Evolutionary conservation across 169 alveolate species (phyloP).

Genomic region (Plasmodium gonderi): DNA sequence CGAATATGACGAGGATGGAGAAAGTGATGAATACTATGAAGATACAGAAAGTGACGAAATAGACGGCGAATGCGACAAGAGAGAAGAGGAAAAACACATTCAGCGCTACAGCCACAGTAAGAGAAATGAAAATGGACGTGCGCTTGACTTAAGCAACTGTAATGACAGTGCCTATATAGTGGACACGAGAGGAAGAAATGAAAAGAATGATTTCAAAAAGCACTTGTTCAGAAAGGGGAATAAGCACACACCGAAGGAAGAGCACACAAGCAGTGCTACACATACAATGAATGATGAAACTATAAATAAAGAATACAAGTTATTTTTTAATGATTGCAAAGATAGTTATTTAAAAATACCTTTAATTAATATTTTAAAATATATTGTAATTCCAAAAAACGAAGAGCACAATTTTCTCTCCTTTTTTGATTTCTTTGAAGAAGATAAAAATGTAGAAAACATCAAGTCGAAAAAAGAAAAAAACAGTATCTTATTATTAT

Average conservation of each 20-base stretch:
- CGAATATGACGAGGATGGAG: not conserved
- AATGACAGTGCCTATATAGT: not conserved
- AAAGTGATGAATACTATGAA: not conserved
- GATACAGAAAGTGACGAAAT: not conserved
- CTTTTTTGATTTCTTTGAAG: slow-evolving; percentile 40
- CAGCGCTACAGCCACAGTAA: not conserved
- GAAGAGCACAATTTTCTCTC: slow-evolving; percentile 10
- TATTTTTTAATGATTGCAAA: slow-evolving; percentile 3
- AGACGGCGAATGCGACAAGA: too few relatives aligned
- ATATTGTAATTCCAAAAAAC: slow-evolving; percentile 32
- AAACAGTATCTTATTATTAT: slow-evolving; percentile 40
- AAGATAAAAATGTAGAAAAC: slow-evolving; percentile 14
- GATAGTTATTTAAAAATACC: slow-evolving; percentile 69
- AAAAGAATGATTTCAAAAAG: not conserved
- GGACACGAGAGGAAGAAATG: not conserved
- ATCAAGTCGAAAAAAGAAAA: slow-evolving; percentile 22
- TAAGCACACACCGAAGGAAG: not conserved
- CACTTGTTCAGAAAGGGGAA: not conserved
- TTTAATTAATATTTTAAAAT: slow-evolving; percentile 37
- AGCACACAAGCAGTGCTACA: not conserved
- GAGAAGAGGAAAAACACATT: not conserved
- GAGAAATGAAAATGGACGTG: not conserved
- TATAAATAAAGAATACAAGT: slow-evolving; percentile 9
- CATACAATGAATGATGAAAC: not conserved
- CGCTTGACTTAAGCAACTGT: not conserved